Evolutionary conservation across 805 yeast species (phyloP), one percentile per base, ranked within the genome.

Genomic region (Komagataella ulmi): DNA sequence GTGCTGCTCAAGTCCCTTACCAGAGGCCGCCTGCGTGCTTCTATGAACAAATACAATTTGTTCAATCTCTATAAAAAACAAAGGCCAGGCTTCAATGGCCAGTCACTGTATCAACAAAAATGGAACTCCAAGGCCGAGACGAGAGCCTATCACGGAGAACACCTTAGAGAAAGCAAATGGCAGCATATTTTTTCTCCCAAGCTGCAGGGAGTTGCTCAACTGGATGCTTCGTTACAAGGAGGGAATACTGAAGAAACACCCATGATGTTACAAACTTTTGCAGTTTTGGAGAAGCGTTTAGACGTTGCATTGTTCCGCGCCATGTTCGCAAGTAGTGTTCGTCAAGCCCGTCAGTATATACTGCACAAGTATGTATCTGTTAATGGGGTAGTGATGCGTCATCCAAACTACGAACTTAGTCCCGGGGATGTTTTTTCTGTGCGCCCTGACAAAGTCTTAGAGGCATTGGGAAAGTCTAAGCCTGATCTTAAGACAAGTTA

Each of bases 131-230:
- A 93, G 66, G 84, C 81, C 63, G 97, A 90, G 63, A 83, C 97
- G 6, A 80, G 99, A 69, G 84, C 91, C 1, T 91, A 91, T 66
- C 99, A 91, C 65, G 99, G 99, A 59, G 98, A 93, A 62, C 88
- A 85, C 64, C 66, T 91, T 52, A 85, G 91, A 1, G 99, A 93
- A 65, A 71, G 79, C 17, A 80, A 90, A 63, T 86, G 89, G 83
- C 84, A 85, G 62, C 69, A 80, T 7, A 66, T 76, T 49, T 90
- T 91, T 69, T 71, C 80, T 51, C 77, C 80, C 21, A 81, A 83
- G 54, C 72, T 89, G 58, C 82, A 85, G 54, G 86, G 95, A 24
- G 96, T 88, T 45, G 93, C 95, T 7, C 96, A 88, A 61, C 75
- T 88, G 63, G 95, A 88, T 67, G 86, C 91, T 7, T 82, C 90